Base-by-base conservation (phyloP, 495 filamentous ascomycete genomes). In the Aspergillus sclerotioniger region DNA sequence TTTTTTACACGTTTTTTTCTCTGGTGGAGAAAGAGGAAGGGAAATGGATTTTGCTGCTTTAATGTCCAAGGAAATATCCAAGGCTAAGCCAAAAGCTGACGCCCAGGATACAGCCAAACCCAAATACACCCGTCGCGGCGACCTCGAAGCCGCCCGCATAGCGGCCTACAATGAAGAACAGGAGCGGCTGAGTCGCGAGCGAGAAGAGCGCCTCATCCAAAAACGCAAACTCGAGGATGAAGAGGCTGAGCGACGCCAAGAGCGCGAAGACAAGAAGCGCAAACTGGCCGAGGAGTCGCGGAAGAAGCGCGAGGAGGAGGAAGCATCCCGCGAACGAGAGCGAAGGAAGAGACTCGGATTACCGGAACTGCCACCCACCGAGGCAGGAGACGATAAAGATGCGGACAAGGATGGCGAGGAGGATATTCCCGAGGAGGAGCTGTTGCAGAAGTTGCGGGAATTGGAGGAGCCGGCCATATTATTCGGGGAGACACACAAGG, bases 211-310 rank as follows among this genome's bases (percentile, higher is more conserved):
- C 35, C 76, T 82, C 0, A 77, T 80, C 8, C 81, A 87, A 58
- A 97, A 97, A 72, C 90, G 92, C 53, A 92, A 92, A 73, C 80
- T 83, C n/a, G 92, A 98, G 50, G 93, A 96, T 17, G 94, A 96
- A 19, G 91, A 90, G 51, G 82, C 84, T 4, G 78, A 82, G 17
- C 85, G 86, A 35, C 80, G 81, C 46, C 81, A 79, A 8, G 80
- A 80, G 29, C 82, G 90, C 12, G 90, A 94, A 47, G 89, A 90
- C 59, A 96, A 96, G 74, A 85, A 88, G 58, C 81, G 81, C 56
- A 78, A 81, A 47, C 79, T 98, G 7, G 92, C 91, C 1, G 91
- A 96, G 61, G 91, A 96, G 63, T 87, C 85, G 16, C 79, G 84
- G 28, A 71, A 68, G 49, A 73, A 82, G 62, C 77, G 87, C n/a